Percentiles rank a stretch among this genome's conserved stretches.
Conservation (phyloP, 2,329 filamentous ascomycete species). For the Neonectria faginata region DNA sequence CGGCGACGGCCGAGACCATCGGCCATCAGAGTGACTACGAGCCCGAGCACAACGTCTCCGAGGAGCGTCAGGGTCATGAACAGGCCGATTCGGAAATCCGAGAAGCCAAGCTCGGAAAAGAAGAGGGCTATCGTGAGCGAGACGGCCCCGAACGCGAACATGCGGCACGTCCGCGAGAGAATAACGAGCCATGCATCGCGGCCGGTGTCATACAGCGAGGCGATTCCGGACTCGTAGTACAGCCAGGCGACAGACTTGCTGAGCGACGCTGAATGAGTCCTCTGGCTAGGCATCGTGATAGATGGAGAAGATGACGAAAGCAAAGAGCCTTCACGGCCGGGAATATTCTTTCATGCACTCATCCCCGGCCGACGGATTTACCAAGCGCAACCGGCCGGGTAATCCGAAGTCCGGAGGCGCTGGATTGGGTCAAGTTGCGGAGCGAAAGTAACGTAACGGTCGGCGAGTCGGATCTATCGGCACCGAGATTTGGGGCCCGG, state of each 20-base stretch:
- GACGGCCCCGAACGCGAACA: slow-evolving; percentile 73
- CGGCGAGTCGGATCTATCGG: slow-evolving; percentile 2
- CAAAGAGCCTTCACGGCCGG: not conserved
- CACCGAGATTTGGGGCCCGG: not conserved
- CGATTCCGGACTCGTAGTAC: slow-evolving; percentile 62
- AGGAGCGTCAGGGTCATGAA: slow-evolving; percentile 74
- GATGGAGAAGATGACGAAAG: slow-evolving; percentile 5
- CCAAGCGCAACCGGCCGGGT: slow-evolving; percentile 1
- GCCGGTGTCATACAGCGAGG: slow-evolving; percentile 59
- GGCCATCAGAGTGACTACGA: slow-evolving; percentile 68
- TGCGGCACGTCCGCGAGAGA: slow-evolving; percentile 59
- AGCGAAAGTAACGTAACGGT: not conserved
- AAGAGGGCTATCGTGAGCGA: slow-evolving; percentile 72
- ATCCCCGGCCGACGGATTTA: not conserved
- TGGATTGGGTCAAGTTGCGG: slow-evolving; percentile 7
- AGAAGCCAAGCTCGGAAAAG: slow-evolving; percentile 65
- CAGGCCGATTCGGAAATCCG: slow-evolving; percentile 69
- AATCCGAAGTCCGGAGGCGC: slow-evolving; percentile 26
- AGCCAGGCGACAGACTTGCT: slow-evolving; percentile 41
- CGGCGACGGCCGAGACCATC: slow-evolving; percentile 68
- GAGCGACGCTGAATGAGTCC: slow-evolving; percentile 21
- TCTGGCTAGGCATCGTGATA: slow-evolving; percentile 2
- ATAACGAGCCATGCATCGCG: slow-evolving; percentile 49
- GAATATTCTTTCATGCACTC: slow-evolving; percentile 6
- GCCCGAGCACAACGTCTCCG: slow-evolving; percentile 70